Conservation (phyloP, 164 flowering plant species). For the Sedum album region DNA sequence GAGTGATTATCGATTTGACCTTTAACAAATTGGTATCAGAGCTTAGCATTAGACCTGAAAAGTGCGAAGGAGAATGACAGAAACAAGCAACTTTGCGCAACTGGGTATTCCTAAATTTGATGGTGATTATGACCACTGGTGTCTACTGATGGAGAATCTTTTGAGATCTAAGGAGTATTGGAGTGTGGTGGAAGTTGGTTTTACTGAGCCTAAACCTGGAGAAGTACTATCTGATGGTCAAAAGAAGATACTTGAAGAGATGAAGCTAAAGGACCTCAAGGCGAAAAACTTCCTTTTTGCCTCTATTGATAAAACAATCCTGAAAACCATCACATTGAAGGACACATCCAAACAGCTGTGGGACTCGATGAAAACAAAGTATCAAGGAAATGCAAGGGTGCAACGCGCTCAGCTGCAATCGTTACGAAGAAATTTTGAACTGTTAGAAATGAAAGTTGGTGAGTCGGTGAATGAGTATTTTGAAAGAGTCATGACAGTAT, state of each 20-base stretch:
- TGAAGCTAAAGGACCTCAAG: slow-evolving; percentile 6
- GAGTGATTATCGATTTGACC: not conserved
- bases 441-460: not conserved
- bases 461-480: not conserved
- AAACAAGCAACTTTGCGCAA: not conserved
- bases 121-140: slow-evolving; percentile 4
- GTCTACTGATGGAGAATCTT: slow-evolving; percentile 3
- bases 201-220: not conserved
- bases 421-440: not conserved
- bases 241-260: not conserved
- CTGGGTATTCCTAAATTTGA: not conserved
- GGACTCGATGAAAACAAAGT: slow-evolving; percentile 1
- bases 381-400: not conserved
- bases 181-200: not conserved
- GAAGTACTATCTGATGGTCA: not conserved
- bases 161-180: slow-evolving; percentile 3
- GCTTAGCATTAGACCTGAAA: not conserved
- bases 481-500: not conserved
- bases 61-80: not conserved
- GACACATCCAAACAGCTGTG: not conserved
- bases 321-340: not conserved
- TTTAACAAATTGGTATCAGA: not conserved
- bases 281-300: not conserved
- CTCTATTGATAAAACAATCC: not conserved
- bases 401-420: not conserved